These are phyloP conservation scores for Linnemannia elongata DNA, from an alignment of 192 early-diverging fungal species.

Conservation along the genomic window DNA sequence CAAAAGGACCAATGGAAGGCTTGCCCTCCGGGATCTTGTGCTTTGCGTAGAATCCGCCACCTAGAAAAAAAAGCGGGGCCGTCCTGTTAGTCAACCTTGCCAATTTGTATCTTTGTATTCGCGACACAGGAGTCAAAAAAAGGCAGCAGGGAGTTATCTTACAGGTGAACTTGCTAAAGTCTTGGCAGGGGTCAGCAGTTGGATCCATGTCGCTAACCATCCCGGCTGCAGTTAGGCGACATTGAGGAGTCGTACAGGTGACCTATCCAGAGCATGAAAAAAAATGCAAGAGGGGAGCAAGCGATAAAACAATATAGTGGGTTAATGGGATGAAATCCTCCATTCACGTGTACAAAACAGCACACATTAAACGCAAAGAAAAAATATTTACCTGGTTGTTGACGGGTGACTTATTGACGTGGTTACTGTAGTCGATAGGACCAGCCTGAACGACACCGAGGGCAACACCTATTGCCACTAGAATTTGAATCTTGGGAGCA, in stretches of 20 bases:
- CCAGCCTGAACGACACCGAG: conserved; percentile 9
- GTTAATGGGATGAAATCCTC: not conserved
- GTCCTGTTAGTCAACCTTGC: too few species aligned
- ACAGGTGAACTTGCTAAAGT: conserved; percentile 77
- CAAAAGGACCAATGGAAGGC: not conserved
- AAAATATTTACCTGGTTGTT: too few species aligned
- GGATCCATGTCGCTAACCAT: conserved; percentile 67
- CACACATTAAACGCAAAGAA: not conserved
- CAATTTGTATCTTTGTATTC: too few species aligned
- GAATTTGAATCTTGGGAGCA: conserved; percentile 5
- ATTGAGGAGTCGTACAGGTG: conserved; percentile 66
- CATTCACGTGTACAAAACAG: not conserved
- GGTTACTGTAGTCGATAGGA: not conserved
- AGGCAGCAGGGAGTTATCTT: conserved; percentile 9
- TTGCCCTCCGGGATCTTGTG: not conserved
- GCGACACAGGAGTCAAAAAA: not conserved
- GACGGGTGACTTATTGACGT: not conserved
- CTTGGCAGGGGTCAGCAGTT: conserved; percentile 70
- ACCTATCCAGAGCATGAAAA: conserved; percentile 2
- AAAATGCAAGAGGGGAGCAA: too few species aligned
- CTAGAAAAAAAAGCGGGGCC: not conserved
- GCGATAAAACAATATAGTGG: too few species aligned
- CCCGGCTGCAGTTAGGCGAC: conserved; percentile 57
- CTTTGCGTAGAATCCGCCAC: conserved; percentile 17
- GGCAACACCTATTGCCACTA: conserved; percentile 23